phyloP scores from a whole-genome alignment of 1,139 yeast species.

The Suhomyces maxii region DNA sequence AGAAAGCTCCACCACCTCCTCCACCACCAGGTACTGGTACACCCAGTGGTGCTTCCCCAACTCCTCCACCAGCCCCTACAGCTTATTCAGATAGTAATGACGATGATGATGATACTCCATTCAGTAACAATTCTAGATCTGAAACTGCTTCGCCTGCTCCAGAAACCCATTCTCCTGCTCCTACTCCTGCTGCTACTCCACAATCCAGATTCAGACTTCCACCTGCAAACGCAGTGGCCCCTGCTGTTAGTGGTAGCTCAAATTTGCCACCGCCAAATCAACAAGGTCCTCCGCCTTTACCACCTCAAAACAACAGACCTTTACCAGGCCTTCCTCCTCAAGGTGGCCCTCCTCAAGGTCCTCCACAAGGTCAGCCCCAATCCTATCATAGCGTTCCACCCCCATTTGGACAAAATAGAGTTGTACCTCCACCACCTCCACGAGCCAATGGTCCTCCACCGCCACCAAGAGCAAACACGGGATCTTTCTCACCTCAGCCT shows the following conservation, averaged over 20 bases:
- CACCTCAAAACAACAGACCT: constrained; percentile 9
- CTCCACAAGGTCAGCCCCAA: constrained; percentile 23
- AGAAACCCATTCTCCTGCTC: constrained; percentile 16
- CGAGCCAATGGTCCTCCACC: constrained; percentile 11
- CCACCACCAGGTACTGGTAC: constrained; percentile 36
- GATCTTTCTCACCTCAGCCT: constrained; percentile 23
- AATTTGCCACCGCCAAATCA: constrained; percentile 10
- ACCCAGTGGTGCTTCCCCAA: constrained; percentile 4
- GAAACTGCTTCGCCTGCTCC: constrained; percentile 15
- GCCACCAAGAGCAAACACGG: constrained; percentile 14
- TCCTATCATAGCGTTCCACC: constrained; percentile 9
- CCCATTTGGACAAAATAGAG: constrained; percentile 3
- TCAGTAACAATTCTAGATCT: constrained; percentile 13
- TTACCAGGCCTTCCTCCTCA: constrained; percentile 18
- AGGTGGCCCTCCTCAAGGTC: constrained; percentile 14
- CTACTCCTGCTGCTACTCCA: constrained; percentile 12
- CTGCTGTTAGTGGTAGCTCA: constrained; percentile 15
- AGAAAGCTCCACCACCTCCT: constrained; percentile 48
- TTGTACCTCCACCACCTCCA: constrained; percentile 30
- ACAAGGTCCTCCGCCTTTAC: constrained; percentile 5
- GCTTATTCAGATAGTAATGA: not conserved
- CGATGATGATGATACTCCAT: constrained; percentile 1
- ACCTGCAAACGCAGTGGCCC: constrained; percentile 29
- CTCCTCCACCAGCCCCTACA: constrained; percentile 4
- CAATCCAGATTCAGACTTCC: constrained; percentile 27